These are phyloP conservation scores for Neonothopanus nambi DNA, from an alignment of 1,284 basidiomycete species.

Conservation along the genomic window DNA sequence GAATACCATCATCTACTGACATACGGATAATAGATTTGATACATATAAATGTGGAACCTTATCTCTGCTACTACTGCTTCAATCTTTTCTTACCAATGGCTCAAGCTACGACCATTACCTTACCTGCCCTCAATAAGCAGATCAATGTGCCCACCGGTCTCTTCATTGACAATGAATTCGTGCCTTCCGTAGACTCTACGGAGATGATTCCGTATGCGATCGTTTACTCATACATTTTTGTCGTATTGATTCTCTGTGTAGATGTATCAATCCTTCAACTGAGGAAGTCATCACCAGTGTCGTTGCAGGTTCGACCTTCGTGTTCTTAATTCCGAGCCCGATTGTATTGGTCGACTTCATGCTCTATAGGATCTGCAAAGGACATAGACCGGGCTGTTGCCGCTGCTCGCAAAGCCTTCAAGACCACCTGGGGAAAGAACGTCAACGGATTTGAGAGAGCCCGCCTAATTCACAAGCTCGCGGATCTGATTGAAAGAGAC, in stretches of 20 bases:
- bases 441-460: slow-evolving; percentile 82
- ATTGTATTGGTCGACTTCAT: background rate
- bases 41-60: too few species aligned
- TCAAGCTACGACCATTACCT: slow-evolving; percentile 33
- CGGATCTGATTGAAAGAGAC: slow-evolving; percentile 90
- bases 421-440: slow-evolving; percentile 89
- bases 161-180: slow-evolving; percentile 91
- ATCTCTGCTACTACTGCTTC: background rate
- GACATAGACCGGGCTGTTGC: slow-evolving; percentile 85
- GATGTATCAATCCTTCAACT: slow-evolving; percentile 65
- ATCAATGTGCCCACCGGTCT: slow-evolving; percentile 77
- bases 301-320: slow-evolving; percentile 53
- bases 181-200: slow-evolving; percentile 61
- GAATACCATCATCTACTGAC: too few species aligned
- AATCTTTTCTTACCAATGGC: slow-evolving; percentile 43
- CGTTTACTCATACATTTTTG: background rate
- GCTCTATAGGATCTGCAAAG: slow-evolving; percentile 59
- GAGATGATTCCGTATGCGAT: slow-evolving; percentile 54
- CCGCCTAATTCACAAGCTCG: slow-evolving; percentile 80
- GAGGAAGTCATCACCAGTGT: slow-evolving; percentile 71
- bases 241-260: background rate
- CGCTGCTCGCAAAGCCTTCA: slow-evolving; percentile 84
- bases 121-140: slow-evolving; percentile 47
- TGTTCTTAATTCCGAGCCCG: background rate
- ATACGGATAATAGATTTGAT: too few species aligned